Percentiles rank a stretch among this genome's conserved stretches.
These are phyloP conservation scores for Phytomonas serpens DNA, from an alignment of 208 protist genomes.

Conservation along the genomic window DNA sequence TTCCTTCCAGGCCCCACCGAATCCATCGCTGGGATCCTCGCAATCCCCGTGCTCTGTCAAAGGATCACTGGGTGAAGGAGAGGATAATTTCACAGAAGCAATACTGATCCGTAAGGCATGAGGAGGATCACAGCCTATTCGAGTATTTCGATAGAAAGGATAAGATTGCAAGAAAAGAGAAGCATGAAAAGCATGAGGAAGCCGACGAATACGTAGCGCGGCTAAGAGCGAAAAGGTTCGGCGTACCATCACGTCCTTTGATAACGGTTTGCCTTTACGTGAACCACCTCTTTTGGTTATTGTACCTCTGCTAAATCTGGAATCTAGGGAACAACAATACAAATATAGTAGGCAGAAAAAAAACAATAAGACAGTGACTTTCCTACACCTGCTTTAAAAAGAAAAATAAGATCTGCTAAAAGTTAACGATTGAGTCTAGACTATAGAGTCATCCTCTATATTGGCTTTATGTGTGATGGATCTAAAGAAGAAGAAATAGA, in stretches of 20 bases:
- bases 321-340: neutral
- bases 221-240: neutral
- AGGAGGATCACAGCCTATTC: neutral
- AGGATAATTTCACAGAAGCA: conserved; percentile 28
- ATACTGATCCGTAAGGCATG: conserved; percentile 10
- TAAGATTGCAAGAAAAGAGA: neutral
- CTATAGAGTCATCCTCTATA: conserved; percentile 1
- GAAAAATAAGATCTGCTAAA: neutral
- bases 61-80: conserved; percentile 51
- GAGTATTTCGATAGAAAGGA: neutral
- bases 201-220: neutral
- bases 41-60: conserved; percentile 60
- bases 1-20: conserved; percentile 63
- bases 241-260: neutral
- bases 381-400: neutral
- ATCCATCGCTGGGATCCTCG: conserved; percentile 55
- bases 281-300: neutral
- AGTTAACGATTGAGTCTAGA: neutral
- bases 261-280: neutral
- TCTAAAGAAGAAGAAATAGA: conserved; percentile 1
- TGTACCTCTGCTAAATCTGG: neutral
- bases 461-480: neutral
- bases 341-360: neutral
- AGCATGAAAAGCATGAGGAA: neutral
- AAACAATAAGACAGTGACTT: neutral